Base-by-base conservation (phyloP, 441 rosid species). In the Populus tomentosa region DNA sequence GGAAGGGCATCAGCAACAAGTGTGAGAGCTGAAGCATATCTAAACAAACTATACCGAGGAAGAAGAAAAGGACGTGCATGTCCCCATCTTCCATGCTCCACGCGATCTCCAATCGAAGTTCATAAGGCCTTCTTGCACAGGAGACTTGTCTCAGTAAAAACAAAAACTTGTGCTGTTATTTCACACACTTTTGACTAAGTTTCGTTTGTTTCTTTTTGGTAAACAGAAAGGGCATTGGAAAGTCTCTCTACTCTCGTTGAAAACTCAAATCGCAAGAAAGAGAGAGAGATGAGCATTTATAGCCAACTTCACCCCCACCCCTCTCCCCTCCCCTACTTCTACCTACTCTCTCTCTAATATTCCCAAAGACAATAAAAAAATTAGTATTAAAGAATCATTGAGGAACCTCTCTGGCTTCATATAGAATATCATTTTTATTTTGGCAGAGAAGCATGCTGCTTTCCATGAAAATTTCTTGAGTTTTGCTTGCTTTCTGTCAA, bases 291-390 rank as follows among this genome's bases (percentile, higher is more conserved):
- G 30, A 28, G 30, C 73, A 76, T 76, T 75, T 76, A 59, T 76
- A 26, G 46, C 69, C 38, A 61, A 56, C 67, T 7, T 50, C 50
- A 28, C 66, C 50, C 28, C 38, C 67, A 11, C 38, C 21, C 14
- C 21, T 11, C 64, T 65, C 46, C 46, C 30, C 2, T 28, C 30
- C 3, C 30, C 30, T 28, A 28, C 30, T 28, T 3, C 72, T 16
- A 68, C 69, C 65, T 30, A 59, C 75, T 68, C 66, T 67, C 68
- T 56, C 67, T 56, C 72, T 32, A 28, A 69, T 26, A 36, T 40
- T 42, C 26, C 32, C 28, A 35, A 35, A 36, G 5, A 30, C 77
- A 67, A 16, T 24, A 38, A 64, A 7, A 65, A 23, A 32, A 64
- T 28, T 28, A 28, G 30, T 28, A 28, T 28, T 28, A 28, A 64